Evolutionary conservation across 345 rosid genomes (phyloP).

Genomic region (Hibiscus tridactylites): DNA sequence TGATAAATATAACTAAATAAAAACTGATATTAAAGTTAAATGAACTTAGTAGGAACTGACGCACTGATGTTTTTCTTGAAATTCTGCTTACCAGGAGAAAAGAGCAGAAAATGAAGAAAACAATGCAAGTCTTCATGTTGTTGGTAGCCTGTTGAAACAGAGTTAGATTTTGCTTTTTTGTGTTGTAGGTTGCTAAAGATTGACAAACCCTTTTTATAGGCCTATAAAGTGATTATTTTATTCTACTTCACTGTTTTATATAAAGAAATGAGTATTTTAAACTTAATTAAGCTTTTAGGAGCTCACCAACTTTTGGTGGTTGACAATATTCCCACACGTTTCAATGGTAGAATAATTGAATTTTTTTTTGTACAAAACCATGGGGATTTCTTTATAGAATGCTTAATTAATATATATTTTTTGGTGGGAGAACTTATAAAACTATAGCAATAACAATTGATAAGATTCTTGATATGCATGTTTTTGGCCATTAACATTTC

Average conservation of each 20-base stretch:
- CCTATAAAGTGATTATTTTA: not conserved
- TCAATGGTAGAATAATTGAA: not conserved
- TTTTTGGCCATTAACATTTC: not conserved
- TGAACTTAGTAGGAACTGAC: not conserved
- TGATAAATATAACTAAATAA: not conserved
- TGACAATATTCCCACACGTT: not conserved
- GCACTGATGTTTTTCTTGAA: not conserved
- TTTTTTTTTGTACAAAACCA: not conserved
- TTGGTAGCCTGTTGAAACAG: not conserved
- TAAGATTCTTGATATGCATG: not conserved
- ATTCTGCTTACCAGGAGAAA: constrained; percentile 3
- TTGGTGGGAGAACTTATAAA: not conserved
- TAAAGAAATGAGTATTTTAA: not conserved
- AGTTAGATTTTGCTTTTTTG: not conserved
- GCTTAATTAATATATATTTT: no score
- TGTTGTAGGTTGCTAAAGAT: not conserved
- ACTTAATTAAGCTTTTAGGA: not conserved
- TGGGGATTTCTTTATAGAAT: not conserved
- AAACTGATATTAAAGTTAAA: not conserved
- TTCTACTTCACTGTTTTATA: not conserved
- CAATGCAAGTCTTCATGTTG: constrained; percentile 3
- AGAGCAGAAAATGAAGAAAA: not conserved
- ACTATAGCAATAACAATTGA: not conserved
- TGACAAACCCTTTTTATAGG: not conserved
- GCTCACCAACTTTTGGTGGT: not conserved